Conservation (phyloP, 2,329 filamentous ascomycete species). For the Mollisiaceae sp. region DNA sequence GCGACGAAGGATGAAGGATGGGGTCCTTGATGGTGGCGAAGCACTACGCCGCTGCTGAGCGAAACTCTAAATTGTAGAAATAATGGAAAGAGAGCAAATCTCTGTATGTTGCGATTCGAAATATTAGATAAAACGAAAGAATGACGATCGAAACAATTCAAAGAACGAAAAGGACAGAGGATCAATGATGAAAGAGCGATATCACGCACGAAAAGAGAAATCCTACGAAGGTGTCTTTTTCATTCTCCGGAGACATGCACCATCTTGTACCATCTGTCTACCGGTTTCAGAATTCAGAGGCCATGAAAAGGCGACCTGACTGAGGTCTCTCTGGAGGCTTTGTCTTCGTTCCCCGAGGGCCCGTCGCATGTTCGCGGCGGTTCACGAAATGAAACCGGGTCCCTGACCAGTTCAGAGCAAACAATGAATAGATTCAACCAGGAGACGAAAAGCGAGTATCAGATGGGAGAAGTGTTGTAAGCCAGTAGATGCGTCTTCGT, state of each 20-base stretch:
- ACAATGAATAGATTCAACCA: conserved; percentile 3
- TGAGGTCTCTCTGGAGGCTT: conserved; percentile 22
- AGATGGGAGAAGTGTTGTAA: conserved; percentile 11
- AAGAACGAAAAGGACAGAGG: conserved; percentile 26
- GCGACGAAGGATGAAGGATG: conserved; percentile 4
- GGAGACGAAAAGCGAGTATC: conserved; percentile 1
- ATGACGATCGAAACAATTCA: conserved; percentile 18
- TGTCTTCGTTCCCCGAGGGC: conserved; percentile 16
- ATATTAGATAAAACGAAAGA: conserved; percentile 17
- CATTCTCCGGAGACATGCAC: conserved; percentile 13
- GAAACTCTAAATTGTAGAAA: not conserved
- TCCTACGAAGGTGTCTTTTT: not conserved
- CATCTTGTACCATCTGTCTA: conserved; percentile 32
- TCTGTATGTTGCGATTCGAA: not conserved
- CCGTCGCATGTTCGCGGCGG: conserved; percentile 26
- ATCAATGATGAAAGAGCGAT: conserved; percentile 12
- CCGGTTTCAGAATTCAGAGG: conserved; percentile 28
- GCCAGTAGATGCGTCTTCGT: conserved; percentile 26
- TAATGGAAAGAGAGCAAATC: not conserved
- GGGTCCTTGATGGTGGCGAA: not conserved
- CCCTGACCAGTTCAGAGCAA: conserved; percentile 15
- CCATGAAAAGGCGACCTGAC: conserved; percentile 23
- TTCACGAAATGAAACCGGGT: conserved; percentile 36
- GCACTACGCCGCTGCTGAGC: not conserved
- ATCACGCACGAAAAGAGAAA: conserved; percentile 16